Evolutionary conservation across 257 asterid species (phyloP).

Genomic region (Nicotiana knightiana): DNA sequence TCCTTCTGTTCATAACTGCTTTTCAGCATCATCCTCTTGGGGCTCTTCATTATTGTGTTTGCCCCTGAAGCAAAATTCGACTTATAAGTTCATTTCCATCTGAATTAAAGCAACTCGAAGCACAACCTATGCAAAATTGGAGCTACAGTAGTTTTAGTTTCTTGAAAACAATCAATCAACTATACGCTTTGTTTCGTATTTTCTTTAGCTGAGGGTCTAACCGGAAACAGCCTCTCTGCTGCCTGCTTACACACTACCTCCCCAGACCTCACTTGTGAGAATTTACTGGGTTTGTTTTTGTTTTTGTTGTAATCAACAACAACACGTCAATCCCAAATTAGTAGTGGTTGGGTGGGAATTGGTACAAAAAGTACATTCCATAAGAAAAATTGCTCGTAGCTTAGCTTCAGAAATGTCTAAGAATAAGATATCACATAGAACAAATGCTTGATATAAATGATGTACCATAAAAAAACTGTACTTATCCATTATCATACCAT

Average conservation of each 20-base stretch:
- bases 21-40: constrained; percentile 35
- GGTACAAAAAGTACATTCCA: neutral
- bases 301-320: neutral
- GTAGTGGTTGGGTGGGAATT: neutral
- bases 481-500: neutral
- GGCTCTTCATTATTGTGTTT: constrained; percentile 47
- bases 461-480: neutral
- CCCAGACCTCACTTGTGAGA: too few species aligned
- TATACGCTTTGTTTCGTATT: too few species aligned
- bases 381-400: neutral
- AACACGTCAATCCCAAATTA: neutral
- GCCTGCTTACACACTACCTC: too few species aligned
- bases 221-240: too few species aligned
- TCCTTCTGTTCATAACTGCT: constrained; percentile 40
- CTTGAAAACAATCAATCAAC: neutral
- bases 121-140: neutral
- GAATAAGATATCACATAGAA: neutral
- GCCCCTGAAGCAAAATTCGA: constrained; percentile 33
- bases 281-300: too few species aligned
- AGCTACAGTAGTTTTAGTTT: neutral
- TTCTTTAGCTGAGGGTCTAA: too few species aligned
- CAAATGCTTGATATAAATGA: neutral
- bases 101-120: neutral
- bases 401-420: neutral
- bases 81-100: neutral